These are phyloP conservation scores for Trypanosoma mega DNA, from an alignment of 208 protist genomes.

Conservation along the genomic window DNA sequence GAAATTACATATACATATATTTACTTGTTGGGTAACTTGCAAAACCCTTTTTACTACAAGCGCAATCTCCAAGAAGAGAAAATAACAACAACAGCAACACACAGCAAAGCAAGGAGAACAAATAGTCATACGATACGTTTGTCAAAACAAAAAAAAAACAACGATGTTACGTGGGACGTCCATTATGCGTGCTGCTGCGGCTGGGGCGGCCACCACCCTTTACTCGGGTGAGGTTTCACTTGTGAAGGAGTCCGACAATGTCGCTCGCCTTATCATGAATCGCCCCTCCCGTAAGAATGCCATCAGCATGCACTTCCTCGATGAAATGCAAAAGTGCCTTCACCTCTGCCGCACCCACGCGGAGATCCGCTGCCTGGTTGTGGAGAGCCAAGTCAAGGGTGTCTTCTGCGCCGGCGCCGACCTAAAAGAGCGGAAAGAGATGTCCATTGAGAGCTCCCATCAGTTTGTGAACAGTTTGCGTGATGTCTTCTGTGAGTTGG, in stretches of 20 bases:
- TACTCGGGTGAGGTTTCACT: neutral
- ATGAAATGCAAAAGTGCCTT: slow-evolving; percentile 43
- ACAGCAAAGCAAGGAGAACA: too few species aligned
- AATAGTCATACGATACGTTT: too few species aligned
- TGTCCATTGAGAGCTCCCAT: slow-evolving; percentile 51
- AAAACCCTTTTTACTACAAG: too few species aligned
- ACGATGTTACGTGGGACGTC: too few species aligned
- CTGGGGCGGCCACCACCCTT: too few species aligned
- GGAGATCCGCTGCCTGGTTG: slow-evolving; percentile 52
- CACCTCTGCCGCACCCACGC: slow-evolving; percentile 32
- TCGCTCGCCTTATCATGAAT: slow-evolving; percentile 51
- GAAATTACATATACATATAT: too few species aligned
- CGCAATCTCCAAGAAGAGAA: too few species aligned
- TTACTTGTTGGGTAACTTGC: too few species aligned
- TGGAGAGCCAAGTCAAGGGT: slow-evolving; percentile 59
- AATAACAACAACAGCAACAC: too few species aligned
- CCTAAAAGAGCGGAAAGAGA: slow-evolving; percentile 67
- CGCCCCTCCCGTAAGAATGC: slow-evolving; percentile 59
- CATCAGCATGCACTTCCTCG: slow-evolving; percentile 44
- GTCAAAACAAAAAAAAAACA: too few species aligned
- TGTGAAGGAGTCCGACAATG: slow-evolving; percentile 14
- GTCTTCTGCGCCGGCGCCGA: slow-evolving; percentile 83
- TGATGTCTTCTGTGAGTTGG: slow-evolving; percentile 67
- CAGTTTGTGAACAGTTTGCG: slow-evolving; percentile 75
- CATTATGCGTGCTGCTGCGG: too few species aligned